Conservation (phyloP, 192 early-diverging fungal species). For the Umbelopsis vinacea region DNA sequence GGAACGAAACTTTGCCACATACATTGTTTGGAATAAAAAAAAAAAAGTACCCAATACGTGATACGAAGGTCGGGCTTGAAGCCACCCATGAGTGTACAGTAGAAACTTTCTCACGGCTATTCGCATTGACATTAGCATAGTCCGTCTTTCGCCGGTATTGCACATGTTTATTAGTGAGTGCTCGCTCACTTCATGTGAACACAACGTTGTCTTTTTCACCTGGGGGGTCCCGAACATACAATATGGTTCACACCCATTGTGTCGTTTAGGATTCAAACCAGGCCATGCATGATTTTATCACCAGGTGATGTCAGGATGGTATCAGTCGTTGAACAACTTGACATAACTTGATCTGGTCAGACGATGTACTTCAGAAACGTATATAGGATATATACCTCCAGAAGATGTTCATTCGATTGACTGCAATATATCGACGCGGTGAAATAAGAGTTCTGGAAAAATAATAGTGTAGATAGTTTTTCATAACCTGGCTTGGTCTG, state of each 20-base stretch:
- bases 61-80: neutral
- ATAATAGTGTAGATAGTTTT: neutral
- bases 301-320: neutral
- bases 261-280: no score
- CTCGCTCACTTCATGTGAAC: neutral
- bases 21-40: conserved; percentile 23
- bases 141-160: conserved; percentile 22
- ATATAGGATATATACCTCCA: no score
- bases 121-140: neutral
- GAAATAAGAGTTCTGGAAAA: neutral
- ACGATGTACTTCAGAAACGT: neutral
- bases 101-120: conserved; percentile 9
- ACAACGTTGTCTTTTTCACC: neutral
- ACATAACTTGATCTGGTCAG: neutral
- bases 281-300: neutral
- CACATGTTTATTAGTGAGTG: conserved; percentile 9
- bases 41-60: neutral
- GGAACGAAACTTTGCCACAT: conserved; percentile 16
- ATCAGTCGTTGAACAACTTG: neutral
- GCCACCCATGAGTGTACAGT: conserved; percentile 5
- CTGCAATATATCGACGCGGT: neutral
- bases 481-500: neutral
- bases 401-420: no score
- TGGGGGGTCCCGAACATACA: neutral
- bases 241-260: neutral